Evolutionary conservation across 306 rosid species (phyloP), one percentile per base, ranked within the genome.

Genomic region (Prunus salicina): DNA sequence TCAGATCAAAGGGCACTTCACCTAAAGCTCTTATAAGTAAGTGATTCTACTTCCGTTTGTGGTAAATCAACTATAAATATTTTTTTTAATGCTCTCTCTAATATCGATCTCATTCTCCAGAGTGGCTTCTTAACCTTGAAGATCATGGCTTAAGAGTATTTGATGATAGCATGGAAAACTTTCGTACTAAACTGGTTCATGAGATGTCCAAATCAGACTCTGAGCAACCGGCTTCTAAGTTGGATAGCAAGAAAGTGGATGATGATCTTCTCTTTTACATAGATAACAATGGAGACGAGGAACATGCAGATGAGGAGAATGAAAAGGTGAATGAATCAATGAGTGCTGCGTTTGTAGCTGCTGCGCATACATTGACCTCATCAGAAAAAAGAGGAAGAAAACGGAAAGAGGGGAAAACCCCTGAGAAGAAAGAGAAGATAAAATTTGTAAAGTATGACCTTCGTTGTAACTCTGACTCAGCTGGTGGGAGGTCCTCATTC

Each of bases 51-150:
- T 63, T 45, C 32, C 14, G 0, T 41, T 27, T 34, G 63, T 55
- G 49, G 20, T 19, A 47, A 3, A 47, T 61, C 32, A 30, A 0
- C 4, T 28, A 64, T 55, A n/a, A 14, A 10, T 47, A 30, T 5
- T 24, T 18, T 58, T 19, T 11, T 20, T 53, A 63, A 66, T 47
- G 43, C 38, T 41, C 27, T 46, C 12, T 64, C 62, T 64, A 56
- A 55, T 58, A 41, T 67, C 65, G 25, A 51, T 86, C 34, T 77
- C 65, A 49, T 64, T 75, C 32, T 64, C 69, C 80, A 93, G 98
- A 82, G 74, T 90, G 96, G 90, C 86, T 93, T 64, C 75, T 90
- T 73, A 81, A 81, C 80, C 91, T 88, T 43, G 97, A 90, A 81
- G 78, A 78, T 75, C 81, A 58, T 56, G 98, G 98, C 27, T 66